Evolutionary conservation across 2,329 filamentous ascomycete genomes (phyloP).

Genomic region (Scleromitrula shiraiana): DNA sequence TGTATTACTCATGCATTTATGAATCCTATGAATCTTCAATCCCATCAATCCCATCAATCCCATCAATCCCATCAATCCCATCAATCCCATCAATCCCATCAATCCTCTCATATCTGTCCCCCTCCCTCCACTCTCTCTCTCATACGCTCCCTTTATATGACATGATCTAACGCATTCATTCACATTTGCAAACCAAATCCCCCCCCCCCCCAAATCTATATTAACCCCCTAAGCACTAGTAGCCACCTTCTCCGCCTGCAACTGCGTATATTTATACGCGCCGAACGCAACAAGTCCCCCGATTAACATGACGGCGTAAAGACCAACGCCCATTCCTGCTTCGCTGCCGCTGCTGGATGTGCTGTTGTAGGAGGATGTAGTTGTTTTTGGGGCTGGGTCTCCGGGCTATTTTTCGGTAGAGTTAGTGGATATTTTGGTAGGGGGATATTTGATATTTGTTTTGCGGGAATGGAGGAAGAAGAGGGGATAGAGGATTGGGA

Average conservation of each 20-base stretch:
- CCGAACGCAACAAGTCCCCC: constrained; percentile 71
- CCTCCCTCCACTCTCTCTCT: too few relatives aligned
- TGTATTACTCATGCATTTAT: too few relatives aligned
- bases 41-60: too few relatives aligned
- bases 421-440: too few relatives aligned
- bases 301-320: constrained; percentile 74
- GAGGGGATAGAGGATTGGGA: constrained; percentile 7
- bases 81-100: too few relatives aligned
- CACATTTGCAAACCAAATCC: not conserved
- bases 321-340: constrained; percentile 60
- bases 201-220: not conserved
- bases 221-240: not conserved
- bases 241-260: constrained; percentile 24
- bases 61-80: too few relatives aligned
- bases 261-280: constrained; percentile 77
- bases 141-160: too few relatives aligned
- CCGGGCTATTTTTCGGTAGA: too few relatives aligned
- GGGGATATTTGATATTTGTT: not conserved
- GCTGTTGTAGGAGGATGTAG: constrained; percentile 35
- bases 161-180: too few relatives aligned
- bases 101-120: too few relatives aligned
- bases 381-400: not conserved
- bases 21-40: too few relatives aligned
- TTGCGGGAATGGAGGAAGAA: not conserved
- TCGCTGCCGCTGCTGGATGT: constrained; percentile 34